phyloP scores from a whole-genome alignment of 495 filamentous ascomycete species.

The Lasiosphaeria hispida region DNA sequence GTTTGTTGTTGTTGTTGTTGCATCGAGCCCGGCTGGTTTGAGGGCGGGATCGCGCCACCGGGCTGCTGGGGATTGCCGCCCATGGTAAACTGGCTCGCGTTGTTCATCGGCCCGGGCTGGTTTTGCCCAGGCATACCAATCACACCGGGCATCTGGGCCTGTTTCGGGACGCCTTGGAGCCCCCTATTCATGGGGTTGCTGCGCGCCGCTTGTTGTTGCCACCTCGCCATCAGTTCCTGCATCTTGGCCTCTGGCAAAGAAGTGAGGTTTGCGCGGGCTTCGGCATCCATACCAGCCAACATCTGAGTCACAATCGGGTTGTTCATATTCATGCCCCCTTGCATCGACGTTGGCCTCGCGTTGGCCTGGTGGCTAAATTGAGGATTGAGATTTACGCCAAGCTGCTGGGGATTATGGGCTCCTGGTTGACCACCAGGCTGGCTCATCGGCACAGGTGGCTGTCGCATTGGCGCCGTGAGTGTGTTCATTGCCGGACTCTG shows the following conservation, averaged over 20 bases:
- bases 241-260: conserved; percentile 39
- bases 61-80: conserved; percentile 19
- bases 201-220: conserved; percentile 25
- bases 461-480: conserved; percentile 47
- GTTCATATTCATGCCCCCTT: conserved; percentile 18
- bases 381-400: conserved; percentile 31
- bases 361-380: conserved; percentile 34
- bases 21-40: not conserved
- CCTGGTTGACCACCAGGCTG: conserved; percentile 36
- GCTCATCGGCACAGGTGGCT: conserved; percentile 42
- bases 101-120: conserved; percentile 16
- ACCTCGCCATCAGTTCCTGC: conserved; percentile 41
- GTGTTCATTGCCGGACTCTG: conserved; percentile 53
- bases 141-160: conserved; percentile 18
- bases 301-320: conserved; percentile 24
- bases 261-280: conserved; percentile 30
- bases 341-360: conserved; percentile 21
- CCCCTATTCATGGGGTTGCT: conserved; percentile 16
- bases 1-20: conserved; percentile 22
- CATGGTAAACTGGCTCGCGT: conserved; percentile 22
- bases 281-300: conserved; percentile 30
- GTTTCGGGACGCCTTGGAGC: conserved; percentile 15
- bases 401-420: conserved; percentile 37
- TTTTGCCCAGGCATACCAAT: conserved; percentile 18
- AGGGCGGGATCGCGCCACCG: conserved; percentile 11